These are phyloP conservation scores for Lodderomyces parapsilosis DNA, from an alignment of 1,139 yeast genomes.

Conservation along the genomic window DNA sequence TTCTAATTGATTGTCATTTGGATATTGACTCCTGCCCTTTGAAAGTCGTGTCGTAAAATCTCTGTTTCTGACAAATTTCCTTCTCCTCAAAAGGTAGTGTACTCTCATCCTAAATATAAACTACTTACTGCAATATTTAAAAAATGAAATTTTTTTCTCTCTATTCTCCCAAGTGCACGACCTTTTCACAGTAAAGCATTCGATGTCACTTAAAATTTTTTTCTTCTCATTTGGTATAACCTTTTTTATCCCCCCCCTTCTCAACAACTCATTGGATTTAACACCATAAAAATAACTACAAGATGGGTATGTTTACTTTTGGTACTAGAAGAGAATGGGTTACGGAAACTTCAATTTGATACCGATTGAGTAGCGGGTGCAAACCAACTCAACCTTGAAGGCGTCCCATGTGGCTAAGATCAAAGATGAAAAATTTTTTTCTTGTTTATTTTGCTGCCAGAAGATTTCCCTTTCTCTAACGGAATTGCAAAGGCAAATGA, in stretches of 20 bases:
- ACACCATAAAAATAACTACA: conserved; percentile 16
- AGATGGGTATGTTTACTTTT: conserved; percentile 46
- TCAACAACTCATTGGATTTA: conserved; percentile 16
- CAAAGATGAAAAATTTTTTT: conserved; percentile 2
- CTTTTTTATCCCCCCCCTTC: conserved; percentile 9
- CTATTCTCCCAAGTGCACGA: background rate
- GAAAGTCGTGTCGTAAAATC: background rate
- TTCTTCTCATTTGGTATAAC: conserved; percentile 2
- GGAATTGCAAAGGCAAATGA: background rate
- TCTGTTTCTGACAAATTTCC: background rate
- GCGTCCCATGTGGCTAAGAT: conserved; percentile 1
- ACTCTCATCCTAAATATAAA: background rate
- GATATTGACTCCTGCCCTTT: conserved; percentile 1
- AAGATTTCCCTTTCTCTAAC: background rate
- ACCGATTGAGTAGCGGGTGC: background rate
- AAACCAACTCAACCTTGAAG: too few relatives aligned
- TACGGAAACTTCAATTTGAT: background rate
- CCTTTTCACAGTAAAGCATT: background rate
- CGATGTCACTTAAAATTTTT: conserved; percentile 8
- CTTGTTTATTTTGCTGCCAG: background rate
- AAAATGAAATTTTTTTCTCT: background rate
- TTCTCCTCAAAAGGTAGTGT: conserved; percentile 1
- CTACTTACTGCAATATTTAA: background rate
- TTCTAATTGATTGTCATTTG: background rate
- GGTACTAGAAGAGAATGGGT: background rate